Conservation (phyloP, 345 rosid species). For the Noccaea bulbosa region DNA sequence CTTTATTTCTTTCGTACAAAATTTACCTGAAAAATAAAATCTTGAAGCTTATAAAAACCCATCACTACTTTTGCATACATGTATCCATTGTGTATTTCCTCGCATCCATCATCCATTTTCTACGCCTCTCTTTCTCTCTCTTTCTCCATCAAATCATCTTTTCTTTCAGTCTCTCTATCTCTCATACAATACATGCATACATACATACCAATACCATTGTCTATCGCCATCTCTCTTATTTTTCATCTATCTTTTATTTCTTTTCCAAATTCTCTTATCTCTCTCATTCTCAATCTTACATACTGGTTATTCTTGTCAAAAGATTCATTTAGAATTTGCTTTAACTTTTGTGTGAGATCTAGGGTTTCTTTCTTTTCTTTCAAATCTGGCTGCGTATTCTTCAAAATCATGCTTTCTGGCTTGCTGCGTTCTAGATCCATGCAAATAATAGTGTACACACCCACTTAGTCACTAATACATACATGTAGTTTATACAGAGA, state of each 20-base stretch:
- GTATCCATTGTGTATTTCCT: conserved; percentile 37
- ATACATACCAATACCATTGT: conserved; percentile 28
- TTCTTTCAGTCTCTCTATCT: conserved; percentile 4
- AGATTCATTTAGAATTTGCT: neutral
- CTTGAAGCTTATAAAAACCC: conserved; percentile 45
- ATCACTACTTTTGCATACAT: conserved; percentile 18
- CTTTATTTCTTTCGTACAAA: neutral
- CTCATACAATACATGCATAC: conserved; percentile 24
- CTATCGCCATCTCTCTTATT: neutral
- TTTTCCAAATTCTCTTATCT: neutral
- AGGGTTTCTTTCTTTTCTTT: conserved; percentile 27
- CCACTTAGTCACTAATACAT: neutral
- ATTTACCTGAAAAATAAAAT: neutral
- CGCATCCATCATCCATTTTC: conserved; percentile 2
- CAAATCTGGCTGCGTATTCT: conserved; percentile 13
- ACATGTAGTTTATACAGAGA: neutral
- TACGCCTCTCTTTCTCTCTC: conserved; percentile 10
- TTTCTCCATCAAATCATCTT: conserved; percentile 18
- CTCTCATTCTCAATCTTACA: neutral
- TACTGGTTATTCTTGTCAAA: neutral
- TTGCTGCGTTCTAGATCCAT: conserved; percentile 26
- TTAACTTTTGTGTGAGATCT: conserved; percentile 11
- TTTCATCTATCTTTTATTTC: neutral
- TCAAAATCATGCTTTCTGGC: conserved; percentile 5
- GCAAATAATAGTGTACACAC: neutral